Conservation (phyloP, 768 basidiomycete genomes). For the Pleurotus tuoliensis region DNA sequence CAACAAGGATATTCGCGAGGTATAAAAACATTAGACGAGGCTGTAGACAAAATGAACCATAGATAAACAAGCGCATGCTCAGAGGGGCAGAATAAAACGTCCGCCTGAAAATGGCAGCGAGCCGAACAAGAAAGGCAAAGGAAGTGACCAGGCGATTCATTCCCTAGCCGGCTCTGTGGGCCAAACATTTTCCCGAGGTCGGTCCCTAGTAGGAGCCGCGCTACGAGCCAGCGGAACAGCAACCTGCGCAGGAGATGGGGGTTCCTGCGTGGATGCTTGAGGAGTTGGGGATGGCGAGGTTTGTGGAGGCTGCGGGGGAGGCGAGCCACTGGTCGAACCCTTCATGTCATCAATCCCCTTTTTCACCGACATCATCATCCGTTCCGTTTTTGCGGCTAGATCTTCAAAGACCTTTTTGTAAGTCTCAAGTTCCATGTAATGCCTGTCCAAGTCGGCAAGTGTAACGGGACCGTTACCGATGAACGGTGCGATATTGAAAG, state of each 20-base stretch:
- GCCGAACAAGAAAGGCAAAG: too few relatives aligned
- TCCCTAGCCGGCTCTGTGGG: constrained; percentile 5
- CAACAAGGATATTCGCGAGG: constrained; percentile 1
- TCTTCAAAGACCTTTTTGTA: constrained; percentile 66
- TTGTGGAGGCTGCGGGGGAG: neutral
- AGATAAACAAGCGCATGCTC: too few relatives aligned
- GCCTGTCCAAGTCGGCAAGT: constrained; percentile 62
- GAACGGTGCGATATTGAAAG: constrained; percentile 4
- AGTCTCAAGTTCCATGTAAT: constrained; percentile 62
- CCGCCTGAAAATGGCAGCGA: too few relatives aligned
- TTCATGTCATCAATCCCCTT: constrained; percentile 76
- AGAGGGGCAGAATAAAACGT: too few relatives aligned
- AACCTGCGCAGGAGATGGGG: neutral
- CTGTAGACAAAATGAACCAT: constrained; percentile 1
- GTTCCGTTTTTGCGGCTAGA: constrained; percentile 71
- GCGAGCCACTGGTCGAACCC: constrained; percentile 17
- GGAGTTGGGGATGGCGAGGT: neutral
- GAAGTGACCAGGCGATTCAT: neutral
- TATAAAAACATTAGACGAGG: constrained; percentile 8
- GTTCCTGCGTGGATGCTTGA: neutral
- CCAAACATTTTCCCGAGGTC: constrained; percentile 6
- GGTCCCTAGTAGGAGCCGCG: neutral
- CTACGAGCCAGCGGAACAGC: constrained; percentile 2
- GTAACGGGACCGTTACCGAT: constrained; percentile 32
- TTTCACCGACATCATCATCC: constrained; percentile 67